A percentile compares a stretch with the other conserved stretches of the same genome.
Evolutionary conservation across 2,329 filamentous ascomycete genomes (phyloP).

Genomic region (Capronia coronata): DNA sequence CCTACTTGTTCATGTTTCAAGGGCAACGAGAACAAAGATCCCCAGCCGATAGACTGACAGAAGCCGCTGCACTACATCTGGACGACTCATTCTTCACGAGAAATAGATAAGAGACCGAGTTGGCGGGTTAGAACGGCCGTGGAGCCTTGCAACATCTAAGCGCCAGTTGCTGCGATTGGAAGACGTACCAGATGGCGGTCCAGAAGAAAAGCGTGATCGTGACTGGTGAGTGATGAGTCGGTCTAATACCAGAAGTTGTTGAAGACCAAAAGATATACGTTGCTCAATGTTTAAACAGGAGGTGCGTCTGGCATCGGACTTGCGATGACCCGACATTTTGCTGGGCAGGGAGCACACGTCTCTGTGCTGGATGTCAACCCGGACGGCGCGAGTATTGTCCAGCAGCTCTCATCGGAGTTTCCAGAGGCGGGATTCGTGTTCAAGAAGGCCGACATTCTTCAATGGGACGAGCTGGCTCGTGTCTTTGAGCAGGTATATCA

Average conservation of each 20-base stretch:
- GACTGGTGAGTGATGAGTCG: conserved; percentile 27
- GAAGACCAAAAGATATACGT: not conserved
- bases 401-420: conserved; percentile 28
- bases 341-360: conserved; percentile 31
- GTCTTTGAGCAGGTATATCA: conserved; percentile 34
- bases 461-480: conserved; percentile 34
- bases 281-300: conserved; percentile 24
- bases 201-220: conserved; percentile 30
- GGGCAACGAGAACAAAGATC: too few relatives aligned
- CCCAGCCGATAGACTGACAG: too few relatives aligned
- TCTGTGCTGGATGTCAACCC: conserved; percentile 34
- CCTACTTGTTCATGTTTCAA: too few relatives aligned
- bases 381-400: conserved; percentile 26
- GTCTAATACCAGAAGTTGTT: too few relatives aligned
- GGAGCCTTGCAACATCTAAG: too few relatives aligned
- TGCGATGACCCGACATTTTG: conserved; percentile 33
- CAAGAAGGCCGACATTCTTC: conserved; percentile 33
- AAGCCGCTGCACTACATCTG: too few relatives aligned
- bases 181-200: too few relatives aligned
- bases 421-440: conserved; percentile 30
- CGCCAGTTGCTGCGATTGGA: too few relatives aligned
- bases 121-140: too few relatives aligned
- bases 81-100: too few relatives aligned
- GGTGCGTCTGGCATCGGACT: conserved; percentile 37
- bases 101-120: too few relatives aligned